These are phyloP conservation scores for Tagetes patula DNA, from an alignment of 129 eudicot species.

Conservation along the genomic window DNA sequence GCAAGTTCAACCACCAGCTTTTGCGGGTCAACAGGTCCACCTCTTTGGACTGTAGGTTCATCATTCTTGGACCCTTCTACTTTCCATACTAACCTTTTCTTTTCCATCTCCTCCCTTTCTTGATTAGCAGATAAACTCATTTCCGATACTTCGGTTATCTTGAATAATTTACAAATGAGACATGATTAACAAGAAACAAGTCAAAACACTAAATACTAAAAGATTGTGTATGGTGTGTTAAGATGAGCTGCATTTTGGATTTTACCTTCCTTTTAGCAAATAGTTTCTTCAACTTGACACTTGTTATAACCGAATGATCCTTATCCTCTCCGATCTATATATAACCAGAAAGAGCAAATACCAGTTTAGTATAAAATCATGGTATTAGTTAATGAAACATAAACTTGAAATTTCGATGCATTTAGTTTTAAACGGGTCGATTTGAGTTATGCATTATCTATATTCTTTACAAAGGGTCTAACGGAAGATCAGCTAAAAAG, in stretches of 20 bases:
- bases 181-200: not conserved
- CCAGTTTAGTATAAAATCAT: slow-evolving; percentile 7
- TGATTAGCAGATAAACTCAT: slow-evolving; percentile 89
- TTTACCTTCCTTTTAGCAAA: slow-evolving; percentile 61
- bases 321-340: slow-evolving; percentile 86
- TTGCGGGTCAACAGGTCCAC: slow-evolving; percentile 69
- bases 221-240: not conserved
- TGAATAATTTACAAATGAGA: not conserved
- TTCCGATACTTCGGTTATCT: slow-evolving; percentile 61
- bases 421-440: not conserved
- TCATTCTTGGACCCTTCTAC: slow-evolving; percentile 48
- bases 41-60: slow-evolving; percentile 41
- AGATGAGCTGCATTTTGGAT: not conserved
- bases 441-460: not conserved
- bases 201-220: not conserved
- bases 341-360: slow-evolving; percentile 20
- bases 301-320: slow-evolving; percentile 68
- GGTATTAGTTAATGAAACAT: not conserved
- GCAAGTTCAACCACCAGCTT: slow-evolving; percentile 65
- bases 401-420: slow-evolving; percentile 1
- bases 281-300: slow-evolving; percentile 62
- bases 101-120: slow-evolving; percentile 84
- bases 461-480: not conserved
- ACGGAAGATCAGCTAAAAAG: not conserved
- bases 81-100: slow-evolving; percentile 81